Evolutionary conservation across 805 yeast species (phyloP).

Genomic region (Nakazawaea wickerhamii): DNA sequence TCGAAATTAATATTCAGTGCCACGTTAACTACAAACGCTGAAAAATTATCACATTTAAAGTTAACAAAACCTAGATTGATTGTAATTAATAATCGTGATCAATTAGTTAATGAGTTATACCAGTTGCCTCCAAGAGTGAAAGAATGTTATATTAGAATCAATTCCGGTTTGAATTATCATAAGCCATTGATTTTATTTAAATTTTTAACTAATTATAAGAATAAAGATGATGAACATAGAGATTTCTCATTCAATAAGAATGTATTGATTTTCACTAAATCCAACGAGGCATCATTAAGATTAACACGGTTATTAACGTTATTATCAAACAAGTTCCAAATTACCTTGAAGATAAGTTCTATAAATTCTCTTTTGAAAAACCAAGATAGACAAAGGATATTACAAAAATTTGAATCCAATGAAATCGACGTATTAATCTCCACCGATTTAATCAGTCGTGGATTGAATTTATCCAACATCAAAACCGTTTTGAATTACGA

Average conservation of each 20-base stretch:
- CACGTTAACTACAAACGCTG: constrained; percentile 90
- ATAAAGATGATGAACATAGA: constrained; percentile 21
- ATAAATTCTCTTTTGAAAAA: constrained; percentile 57
- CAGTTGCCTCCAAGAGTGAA: constrained; percentile 50
- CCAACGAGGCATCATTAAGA: constrained; percentile 86
- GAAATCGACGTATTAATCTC: constrained; percentile 55
- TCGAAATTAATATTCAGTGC: constrained; percentile 82
- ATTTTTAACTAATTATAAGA: constrained; percentile 33
- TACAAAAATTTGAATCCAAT: constrained; percentile 54
- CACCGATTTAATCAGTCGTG: constrained; percentile 95
- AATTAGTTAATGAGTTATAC: constrained; percentile 48
- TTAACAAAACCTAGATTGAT: constrained; percentile 68
- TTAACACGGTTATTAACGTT: constrained; percentile 55
- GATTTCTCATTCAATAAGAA: constrained; percentile 20
- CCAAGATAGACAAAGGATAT: constrained; percentile 46
- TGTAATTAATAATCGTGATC: constrained; percentile 57
- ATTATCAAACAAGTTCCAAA: constrained; percentile 26
- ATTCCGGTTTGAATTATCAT: constrained; percentile 29
- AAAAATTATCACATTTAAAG: constrained; percentile 68
- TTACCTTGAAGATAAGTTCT: constrained; percentile 29
- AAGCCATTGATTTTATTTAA: constrained; percentile 75
- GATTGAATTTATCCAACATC: constrained; percentile 73
- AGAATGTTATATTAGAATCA: constrained; percentile 24
- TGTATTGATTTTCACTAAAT: constrained; percentile 61
- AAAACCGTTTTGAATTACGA: constrained; percentile 85